Conservation (phyloP, 2,329 filamentous ascomycete species). For the Neopestalotiopsis sp. region DNA sequence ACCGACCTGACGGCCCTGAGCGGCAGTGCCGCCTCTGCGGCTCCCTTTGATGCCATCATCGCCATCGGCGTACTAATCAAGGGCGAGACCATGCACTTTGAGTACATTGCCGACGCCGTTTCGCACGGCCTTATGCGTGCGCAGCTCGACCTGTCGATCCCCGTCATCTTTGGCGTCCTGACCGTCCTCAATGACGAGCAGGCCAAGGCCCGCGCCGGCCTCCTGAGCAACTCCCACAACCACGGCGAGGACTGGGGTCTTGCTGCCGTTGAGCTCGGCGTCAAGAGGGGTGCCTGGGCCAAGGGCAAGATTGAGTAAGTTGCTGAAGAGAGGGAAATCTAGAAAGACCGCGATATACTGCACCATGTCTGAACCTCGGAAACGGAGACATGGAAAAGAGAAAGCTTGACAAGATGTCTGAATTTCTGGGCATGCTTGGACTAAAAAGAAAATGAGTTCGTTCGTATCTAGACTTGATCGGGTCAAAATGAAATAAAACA, state of each 20-base stretch:
- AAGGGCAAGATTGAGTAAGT: conserved; percentile 64
- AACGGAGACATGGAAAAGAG: background rate
- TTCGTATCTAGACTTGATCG: too few species aligned
- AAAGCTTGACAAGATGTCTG: too few species aligned
- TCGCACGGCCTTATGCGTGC: conserved; percentile 93
- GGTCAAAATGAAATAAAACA: too few species aligned
- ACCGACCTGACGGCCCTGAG: conserved; percentile 67
- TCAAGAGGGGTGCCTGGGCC: conserved; percentile 85
- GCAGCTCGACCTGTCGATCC: conserved; percentile 85
- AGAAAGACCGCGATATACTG: conserved; percentile 4
- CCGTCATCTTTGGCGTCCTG: conserved; percentile 89
- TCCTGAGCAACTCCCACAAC: conserved; percentile 76
- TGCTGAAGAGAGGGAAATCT: too few species aligned
- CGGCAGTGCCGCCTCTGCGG: conserved; percentile 45
- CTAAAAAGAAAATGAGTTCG: too few species aligned
- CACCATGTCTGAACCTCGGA: background rate
- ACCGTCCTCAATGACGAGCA: conserved; percentile 90
- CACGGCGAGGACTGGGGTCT: conserved; percentile 96
- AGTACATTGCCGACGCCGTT: conserved; percentile 94
- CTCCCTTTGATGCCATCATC: conserved; percentile 90
- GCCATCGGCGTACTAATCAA: conserved; percentile 97
- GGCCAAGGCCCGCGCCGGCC: conserved; percentile 81
- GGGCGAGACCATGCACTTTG: conserved; percentile 99
- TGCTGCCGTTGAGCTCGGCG: conserved; percentile 91
- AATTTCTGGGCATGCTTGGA: too few species aligned